phyloP scores from a whole-genome alignment of 2,329 filamentous ascomycete genomes.

The Chaetomium sp. region DNA sequence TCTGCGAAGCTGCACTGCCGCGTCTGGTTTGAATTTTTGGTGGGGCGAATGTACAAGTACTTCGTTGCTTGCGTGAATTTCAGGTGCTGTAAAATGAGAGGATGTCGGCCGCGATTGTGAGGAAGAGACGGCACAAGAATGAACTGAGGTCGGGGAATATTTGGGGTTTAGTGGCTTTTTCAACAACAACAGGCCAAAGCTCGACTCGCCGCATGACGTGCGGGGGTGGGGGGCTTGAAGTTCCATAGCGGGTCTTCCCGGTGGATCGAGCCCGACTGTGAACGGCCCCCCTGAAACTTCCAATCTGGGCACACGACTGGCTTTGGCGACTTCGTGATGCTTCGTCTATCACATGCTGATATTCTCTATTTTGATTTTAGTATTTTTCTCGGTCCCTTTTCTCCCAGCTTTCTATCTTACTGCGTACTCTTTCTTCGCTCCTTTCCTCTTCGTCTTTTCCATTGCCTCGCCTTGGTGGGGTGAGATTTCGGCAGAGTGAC shows the following conservation, averaged over 20 bases:
- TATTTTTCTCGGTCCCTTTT: background rate
- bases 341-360: too few relatives aligned
- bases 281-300: background rate
- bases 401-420: background rate
- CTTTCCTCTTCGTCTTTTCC: background rate
- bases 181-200: background rate
- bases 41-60: background rate
- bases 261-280: background rate
- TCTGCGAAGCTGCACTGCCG: slow-evolving; percentile 5
- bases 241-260: slow-evolving; percentile 4
- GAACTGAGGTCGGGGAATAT: background rate
- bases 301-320: background rate
- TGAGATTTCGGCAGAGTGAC: background rate
- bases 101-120: background rate
- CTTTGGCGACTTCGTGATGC: background rate
- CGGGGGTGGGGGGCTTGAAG: slow-evolving; percentile 17
- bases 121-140: background rate
- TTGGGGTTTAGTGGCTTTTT: background rate
- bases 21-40: background rate
- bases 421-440: background rate
- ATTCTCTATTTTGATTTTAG: background rate
- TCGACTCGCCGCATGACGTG: slow-evolving; percentile 16
- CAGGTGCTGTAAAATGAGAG: background rate
- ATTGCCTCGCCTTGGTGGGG: background rate
- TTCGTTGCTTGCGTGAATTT: background rate